These are phyloP conservation scores for Proteromonas lacertae DNA, from an alignment of 352 stramenopile species.

Conservation along the genomic window DNA sequence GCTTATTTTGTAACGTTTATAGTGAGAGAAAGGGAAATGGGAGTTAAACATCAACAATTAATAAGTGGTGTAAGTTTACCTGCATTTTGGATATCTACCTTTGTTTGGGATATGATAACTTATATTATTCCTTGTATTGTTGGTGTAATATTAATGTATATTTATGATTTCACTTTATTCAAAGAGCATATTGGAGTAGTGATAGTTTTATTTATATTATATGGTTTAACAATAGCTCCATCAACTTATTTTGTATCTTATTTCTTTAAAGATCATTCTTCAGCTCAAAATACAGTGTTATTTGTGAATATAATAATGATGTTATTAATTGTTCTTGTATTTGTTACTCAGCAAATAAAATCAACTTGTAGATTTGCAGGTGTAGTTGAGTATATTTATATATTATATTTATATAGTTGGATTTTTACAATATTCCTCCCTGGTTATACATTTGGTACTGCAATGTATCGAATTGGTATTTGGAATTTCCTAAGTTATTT, in stretches of 20 bases:
- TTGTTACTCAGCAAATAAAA: too few relatives aligned
- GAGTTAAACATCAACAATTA: conserved; percentile 77
- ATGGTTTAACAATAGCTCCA: conserved; percentile 4
- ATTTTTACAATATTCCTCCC: too few relatives aligned
- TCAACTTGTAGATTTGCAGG: too few relatives aligned
- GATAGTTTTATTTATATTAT: conserved; percentile 10
- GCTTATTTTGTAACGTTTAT: conserved; percentile 64
- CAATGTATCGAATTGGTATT: too few relatives aligned
- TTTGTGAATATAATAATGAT: too few relatives aligned
- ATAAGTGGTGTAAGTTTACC: conserved; percentile 57
- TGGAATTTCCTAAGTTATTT: too few relatives aligned
- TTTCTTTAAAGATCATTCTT: conserved; percentile 19
- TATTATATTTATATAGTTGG: too few relatives aligned
- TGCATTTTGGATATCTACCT: conserved; percentile 81
- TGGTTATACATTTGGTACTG: too few relatives aligned
- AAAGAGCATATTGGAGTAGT: conserved; percentile 4
- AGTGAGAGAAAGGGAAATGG: conserved; percentile 63
- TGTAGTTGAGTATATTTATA: too few relatives aligned
- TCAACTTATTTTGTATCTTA: conserved; percentile 10
- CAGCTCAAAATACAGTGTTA: conserved; percentile 20
- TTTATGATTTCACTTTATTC: conserved; percentile 8
- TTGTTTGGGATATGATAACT: conserved; percentile 50
- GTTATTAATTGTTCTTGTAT: too few relatives aligned
- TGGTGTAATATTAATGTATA: conserved; percentile 22
- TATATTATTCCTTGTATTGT: conserved; percentile 40